Evolutionary conservation across 2,329 filamentous ascomycete species (phyloP), one percentile per base, ranked within the genome.

Genomic region (Botrytis medusae): DNA sequence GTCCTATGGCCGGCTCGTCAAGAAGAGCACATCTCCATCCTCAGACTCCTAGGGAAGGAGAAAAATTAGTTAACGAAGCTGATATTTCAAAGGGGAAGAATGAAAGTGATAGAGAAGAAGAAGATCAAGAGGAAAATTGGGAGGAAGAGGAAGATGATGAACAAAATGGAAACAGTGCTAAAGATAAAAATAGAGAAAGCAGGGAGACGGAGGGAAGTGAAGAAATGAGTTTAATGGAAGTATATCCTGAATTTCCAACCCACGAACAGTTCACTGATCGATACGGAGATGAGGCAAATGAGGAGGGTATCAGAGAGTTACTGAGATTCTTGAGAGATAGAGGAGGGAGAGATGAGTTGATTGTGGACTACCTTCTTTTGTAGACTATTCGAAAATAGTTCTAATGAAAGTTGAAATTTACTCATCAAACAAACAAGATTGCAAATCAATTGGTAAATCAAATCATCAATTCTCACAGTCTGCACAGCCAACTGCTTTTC

Each of bases 21-120:
- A 32, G 16, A 57, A 32, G 1, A 3, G 4, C 54, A 2, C 14
- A 0, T 32, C 12, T n/a, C 20, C 32, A 32, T 7, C 18, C 9
- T 25, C 1, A 9, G 10, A 25, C 0, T 22, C 2, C 18, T 34
- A 20, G 9, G 9, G 29, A 32, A 10, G 8, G 3, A 1, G 9
- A 22, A 12, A 7, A 3, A 10, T 6, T 14, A 0, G 10, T 4
- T 2, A 9, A 22, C 5, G 29, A 14, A 34, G 29, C 10, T 0
- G 29, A 51, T 9, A 51, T 51, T n/a, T n/a, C n/a, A n/a, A n/a
- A n/a, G n/a, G n/a, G n/a, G n/a, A n/a, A n/a, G n/a, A n/a, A n/a
- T n/a, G n/a, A n/a, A n/a, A n/a, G n/a, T n/a, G n/a, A n/a, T n/a
- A n/a, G n/a, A n/a, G n/a, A n/a, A n/a, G n/a, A n/a, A n/a, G n/a